Evolutionary conservation across 805 yeast species (phyloP), one percentile per base, ranked within the genome.

Genomic region (Sungouiozyma intestinalis): DNA sequence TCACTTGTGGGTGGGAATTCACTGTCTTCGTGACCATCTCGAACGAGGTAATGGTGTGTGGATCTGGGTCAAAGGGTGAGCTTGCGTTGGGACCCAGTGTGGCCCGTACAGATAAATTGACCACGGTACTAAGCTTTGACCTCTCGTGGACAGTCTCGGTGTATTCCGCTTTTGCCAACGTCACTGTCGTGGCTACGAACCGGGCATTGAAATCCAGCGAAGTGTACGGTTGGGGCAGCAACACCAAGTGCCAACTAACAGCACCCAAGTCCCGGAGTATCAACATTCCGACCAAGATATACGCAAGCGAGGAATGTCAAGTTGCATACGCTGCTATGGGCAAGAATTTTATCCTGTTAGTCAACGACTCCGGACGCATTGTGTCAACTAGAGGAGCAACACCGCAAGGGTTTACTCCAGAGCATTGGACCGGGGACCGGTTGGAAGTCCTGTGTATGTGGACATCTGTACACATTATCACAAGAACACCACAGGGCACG

Each of bases 1-100:
- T 76, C 1, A 66, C 77, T 3, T 80, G 90, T 35, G 95, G 96
- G 0, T 90, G 94, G 94, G 90, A 80, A 46, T 84, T 67, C 51
- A 69, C 82, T 0, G 60, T 82, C 0, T 58, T 82, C 3, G 69
- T 80, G 0, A 64, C 68, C 35, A 42, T 34, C 0, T 39, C 56
- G 0, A 64, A 69, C 40, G 60, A 60, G 4, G 52, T 86, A 0
- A 76, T 60, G 52, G 62, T 68, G 0, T 64, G 76, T 47, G 96
- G 96, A 0, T 31, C 45, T 4, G 95, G 95, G 0, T 58, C 63
- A 0, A 76, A 76, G 44, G 95, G 95, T 0, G 95, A 85, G 54
- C 63, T 86, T 29, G 95, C 94, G 0, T 46, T 63, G 8, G 79
- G 75, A 0, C 45, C 47, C 1, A 40, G 38, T 2, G 42, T 55